Base-by-base conservation (phyloP, 345 rosid species). In the Populus euphratica region DNA sequence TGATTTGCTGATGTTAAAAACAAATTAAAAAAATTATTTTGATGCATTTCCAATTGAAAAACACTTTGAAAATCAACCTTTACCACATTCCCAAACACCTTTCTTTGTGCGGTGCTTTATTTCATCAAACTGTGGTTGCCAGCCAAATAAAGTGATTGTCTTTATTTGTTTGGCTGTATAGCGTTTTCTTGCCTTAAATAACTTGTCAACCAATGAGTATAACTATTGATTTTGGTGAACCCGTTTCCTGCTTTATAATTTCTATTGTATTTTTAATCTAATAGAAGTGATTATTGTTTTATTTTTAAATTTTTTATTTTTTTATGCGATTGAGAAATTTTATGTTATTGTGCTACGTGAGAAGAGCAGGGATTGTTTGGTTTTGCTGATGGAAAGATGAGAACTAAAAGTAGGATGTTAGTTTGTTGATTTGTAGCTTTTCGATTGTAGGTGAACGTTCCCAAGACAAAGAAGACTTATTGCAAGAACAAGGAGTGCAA, bases 401-500 rank as follows among this genome's bases (percentile, higher is more conserved):
- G 41, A 16, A 17, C 38, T 67, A 17, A 21, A 18, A 1, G 16
- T 50, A 25, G 20, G 1, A 8, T 8, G 2, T 8, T 20, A 27
- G 39, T 31, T 71, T 39, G 29, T 69, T 39, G 54, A 27, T 27
- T 3, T 7, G 23, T 18, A 23, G 12, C 33, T 38, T 33, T 73
- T 36, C 27, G n/a, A 13, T 7, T 68, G 50, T 9, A 76, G 79
- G 73, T 76, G 73, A 76, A 76, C 41, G 79, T 76, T 20, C 79
- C 79, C 1, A 76, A 76, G 67, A 76, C 73, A 17, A 76, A 68
- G 79, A 76, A 76, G 67, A 68, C 73, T 68, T 76, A 38, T 39
- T 76, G 79, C 79, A 68, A 90, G 85, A 90, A 80, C 88, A 92
- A 92, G 85, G 91, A 89, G 44, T 90, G 97, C 89, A 92, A 76